A percentile compares a stretch with the other conserved stretches of the same genome.
These are phyloP conservation scores for Pythium folliculosum DNA, from an alignment of 352 stramenopile genomes.

Conservation along the genomic window DNA sequence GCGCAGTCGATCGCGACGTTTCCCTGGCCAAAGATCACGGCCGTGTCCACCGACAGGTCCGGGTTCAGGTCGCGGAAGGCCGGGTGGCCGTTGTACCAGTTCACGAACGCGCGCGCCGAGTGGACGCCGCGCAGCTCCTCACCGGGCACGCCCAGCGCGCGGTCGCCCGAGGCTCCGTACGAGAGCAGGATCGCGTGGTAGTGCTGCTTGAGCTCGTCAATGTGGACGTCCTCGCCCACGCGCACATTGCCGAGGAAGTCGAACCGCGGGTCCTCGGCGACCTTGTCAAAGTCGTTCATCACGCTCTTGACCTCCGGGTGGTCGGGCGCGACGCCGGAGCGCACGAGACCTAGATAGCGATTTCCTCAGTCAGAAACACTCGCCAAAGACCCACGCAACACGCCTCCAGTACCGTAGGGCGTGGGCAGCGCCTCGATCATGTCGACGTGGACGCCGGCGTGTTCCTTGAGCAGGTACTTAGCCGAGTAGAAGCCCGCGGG, in stretches of 20 bases:
- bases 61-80: conserved; percentile 88
- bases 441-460: conserved; percentile 65
- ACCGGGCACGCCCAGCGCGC: conserved; percentile 83
- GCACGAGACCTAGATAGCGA: conserved; percentile 82
- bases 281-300: conserved; percentile 95
- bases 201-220: conserved; percentile 84
- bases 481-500: conserved; percentile 93
- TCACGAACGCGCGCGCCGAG: conserved; percentile 94
- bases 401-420: conserved; percentile 77
- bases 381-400: background rate
- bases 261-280: conserved; percentile 80
- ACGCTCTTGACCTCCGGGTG: conserved; percentile 99
- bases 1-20: conserved; percentile 98
- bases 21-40: conserved; percentile 96
- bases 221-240: conserved; percentile 84
- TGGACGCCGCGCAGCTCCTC: conserved; percentile 81
- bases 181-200: conserved; percentile 97
- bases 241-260: conserved; percentile 90
- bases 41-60: conserved; percentile 62
- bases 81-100: conserved; percentile 99
- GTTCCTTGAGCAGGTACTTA: conserved; percentile 94
- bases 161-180: conserved; percentile 94
- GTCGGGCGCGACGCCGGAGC: conserved; percentile 96
- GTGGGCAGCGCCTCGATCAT: conserved; percentile 95
- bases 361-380: background rate